Percentiles rank a stretch among this genome's conserved stretches.
These are phyloP conservation scores for Linum trigynum DNA, from an alignment of 345 rosid genomes.

Conservation along the genomic window DNA sequence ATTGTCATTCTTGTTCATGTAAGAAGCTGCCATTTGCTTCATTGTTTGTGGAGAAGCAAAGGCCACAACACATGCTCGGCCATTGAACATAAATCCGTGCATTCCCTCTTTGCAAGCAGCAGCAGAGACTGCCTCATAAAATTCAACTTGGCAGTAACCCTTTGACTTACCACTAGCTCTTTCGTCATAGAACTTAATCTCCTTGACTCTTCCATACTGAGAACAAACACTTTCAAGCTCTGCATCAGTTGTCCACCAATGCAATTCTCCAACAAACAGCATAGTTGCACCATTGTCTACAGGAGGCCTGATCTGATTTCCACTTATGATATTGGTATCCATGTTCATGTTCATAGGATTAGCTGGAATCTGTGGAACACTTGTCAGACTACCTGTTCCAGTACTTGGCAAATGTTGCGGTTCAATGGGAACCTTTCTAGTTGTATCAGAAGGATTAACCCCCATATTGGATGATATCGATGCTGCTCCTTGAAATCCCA, in stretches of 20 bases:
- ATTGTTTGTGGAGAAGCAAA: slow-evolving; percentile 77
- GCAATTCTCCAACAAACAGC: slow-evolving; percentile 69
- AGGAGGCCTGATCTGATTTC: slow-evolving; percentile 50
- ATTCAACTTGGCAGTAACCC: slow-evolving; percentile 86
- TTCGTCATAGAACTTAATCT: slow-evolving; percentile 78
- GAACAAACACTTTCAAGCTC: slow-evolving; percentile 60
- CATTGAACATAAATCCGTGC: slow-evolving; percentile 61
- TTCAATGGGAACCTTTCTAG: slow-evolving; percentile 35
- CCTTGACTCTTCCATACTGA: slow-evolving; percentile 73
- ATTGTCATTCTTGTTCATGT: slow-evolving; percentile 51
- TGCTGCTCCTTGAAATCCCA: slow-evolving; percentile 40
- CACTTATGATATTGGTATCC: slow-evolving; percentile 24
- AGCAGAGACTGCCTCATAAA: slow-evolving; percentile 56
- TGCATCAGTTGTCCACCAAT: slow-evolving; percentile 93
- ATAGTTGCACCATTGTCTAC: slow-evolving; percentile 62
- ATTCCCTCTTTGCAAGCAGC: slow-evolving; percentile 78
- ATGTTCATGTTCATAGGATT: slow-evolving; percentile 40
- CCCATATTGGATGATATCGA: slow-evolving; percentile 29
- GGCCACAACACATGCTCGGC: slow-evolving; percentile 75
- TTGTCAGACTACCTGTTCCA: slow-evolving; percentile 39
- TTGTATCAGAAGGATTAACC: slow-evolving; percentile 34
- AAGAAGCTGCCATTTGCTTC: slow-evolving; percentile 74
- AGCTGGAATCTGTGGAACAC: slow-evolving; percentile 37
- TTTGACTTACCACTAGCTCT: slow-evolving; percentile 84
- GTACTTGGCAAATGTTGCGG: slow-evolving; percentile 41